Percentiles rank a stretch among this genome's conserved stretches.
These are phyloP conservation scores for Boletus semigastroideus DNA, from an alignment of 1,284 basidiomycete species.

Conservation along the genomic window DNA sequence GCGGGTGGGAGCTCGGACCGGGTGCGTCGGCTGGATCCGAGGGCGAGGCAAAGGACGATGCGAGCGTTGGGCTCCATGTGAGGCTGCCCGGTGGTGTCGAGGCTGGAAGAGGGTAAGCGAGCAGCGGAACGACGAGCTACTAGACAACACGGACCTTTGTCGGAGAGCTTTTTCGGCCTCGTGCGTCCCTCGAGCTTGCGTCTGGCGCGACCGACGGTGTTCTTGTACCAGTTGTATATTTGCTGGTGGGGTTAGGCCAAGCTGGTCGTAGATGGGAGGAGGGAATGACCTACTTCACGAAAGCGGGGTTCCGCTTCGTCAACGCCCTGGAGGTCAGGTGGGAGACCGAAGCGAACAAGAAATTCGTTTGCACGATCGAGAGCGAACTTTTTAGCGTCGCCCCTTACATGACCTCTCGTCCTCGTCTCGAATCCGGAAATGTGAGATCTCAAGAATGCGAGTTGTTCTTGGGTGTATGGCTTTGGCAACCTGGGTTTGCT, in stretches of 20 bases:
- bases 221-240: conserved; percentile 71
- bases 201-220: conserved; percentile 55
- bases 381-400: conserved; percentile 63
- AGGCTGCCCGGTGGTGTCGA: conserved; percentile 15
- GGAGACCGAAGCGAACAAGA: conserved; percentile 53
- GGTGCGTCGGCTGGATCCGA: conserved; percentile 11
- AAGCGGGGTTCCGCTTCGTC: conserved; percentile 56
- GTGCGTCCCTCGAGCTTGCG: conserved; percentile 54
- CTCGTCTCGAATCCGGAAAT: conserved; percentile 51
- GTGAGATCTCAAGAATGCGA: conserved; percentile 52
- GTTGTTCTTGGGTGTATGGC: conserved; percentile 49
- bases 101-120: conserved; percentile 5
- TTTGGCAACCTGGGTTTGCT: conserved; percentile 58
- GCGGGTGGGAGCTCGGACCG: conserved; percentile 10
- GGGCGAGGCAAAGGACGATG: conserved; percentile 25
- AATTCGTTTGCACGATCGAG: conserved; percentile 58
- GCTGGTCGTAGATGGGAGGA: background rate
- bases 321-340: conserved; percentile 47
- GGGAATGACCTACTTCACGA: conserved; percentile 45
- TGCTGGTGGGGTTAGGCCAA: conserved; percentile 38
- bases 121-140: background rate
- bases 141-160: conserved; percentile 40
- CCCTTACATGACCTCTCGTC: conserved; percentile 47
- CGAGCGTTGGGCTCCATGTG: conserved; percentile 35
- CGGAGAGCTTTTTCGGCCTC: conserved; percentile 44